Percentiles rank a stretch among this genome's conserved stretches.
These are phyloP conservation scores for Lyophyllum semitale DNA, from an alignment of 768 basidiomycete species.

Conservation along the genomic window DNA sequence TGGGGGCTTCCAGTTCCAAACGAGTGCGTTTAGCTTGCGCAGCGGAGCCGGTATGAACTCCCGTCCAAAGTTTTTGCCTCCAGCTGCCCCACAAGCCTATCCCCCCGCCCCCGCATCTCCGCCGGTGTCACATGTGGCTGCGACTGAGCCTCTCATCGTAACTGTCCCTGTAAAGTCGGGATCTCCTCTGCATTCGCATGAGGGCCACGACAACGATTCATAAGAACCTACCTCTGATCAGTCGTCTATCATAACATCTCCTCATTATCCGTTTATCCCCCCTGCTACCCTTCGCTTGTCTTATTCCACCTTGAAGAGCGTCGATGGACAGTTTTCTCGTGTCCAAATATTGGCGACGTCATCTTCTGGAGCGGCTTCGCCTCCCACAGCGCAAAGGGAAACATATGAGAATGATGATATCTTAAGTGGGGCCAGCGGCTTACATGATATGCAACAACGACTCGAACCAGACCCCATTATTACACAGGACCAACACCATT, in stretches of 20 bases:
- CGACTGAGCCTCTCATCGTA: constrained; percentile 2
- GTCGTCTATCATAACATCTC: constrained; percentile 34
- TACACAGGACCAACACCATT: constrained; percentile 25
- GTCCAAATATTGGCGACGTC: constrained; percentile 19
- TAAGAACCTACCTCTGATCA: constrained; percentile 1
- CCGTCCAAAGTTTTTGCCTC: background rate
- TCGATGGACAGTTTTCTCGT: constrained; percentile 15
- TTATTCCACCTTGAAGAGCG: constrained; percentile 29
- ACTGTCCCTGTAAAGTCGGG: too few relatives aligned
- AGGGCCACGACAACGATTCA: constrained; percentile 12
- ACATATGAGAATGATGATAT: constrained; percentile 38
- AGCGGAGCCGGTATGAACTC: background rate
- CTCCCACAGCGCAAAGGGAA: constrained; percentile 5
- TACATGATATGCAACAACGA: constrained; percentile 72
- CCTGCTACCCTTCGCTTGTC: constrained; percentile 36
- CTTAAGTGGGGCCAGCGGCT: constrained; percentile 58
- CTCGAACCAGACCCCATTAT: constrained; percentile 31
- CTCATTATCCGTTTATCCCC: constrained; percentile 22
- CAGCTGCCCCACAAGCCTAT: background rate
- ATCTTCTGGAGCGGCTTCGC: constrained; percentile 14
- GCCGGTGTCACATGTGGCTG: background rate
- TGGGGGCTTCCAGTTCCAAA: constrained; percentile 10
- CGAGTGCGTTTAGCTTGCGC: constrained; percentile 1
- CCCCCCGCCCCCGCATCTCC: background rate
- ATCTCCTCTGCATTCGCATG: constrained; percentile 26